Evolutionary conservation across 768 basidiomycete species (phyloP), one percentile per base, ranked within the genome.

Genomic region (Pisolithus sp.): DNA sequence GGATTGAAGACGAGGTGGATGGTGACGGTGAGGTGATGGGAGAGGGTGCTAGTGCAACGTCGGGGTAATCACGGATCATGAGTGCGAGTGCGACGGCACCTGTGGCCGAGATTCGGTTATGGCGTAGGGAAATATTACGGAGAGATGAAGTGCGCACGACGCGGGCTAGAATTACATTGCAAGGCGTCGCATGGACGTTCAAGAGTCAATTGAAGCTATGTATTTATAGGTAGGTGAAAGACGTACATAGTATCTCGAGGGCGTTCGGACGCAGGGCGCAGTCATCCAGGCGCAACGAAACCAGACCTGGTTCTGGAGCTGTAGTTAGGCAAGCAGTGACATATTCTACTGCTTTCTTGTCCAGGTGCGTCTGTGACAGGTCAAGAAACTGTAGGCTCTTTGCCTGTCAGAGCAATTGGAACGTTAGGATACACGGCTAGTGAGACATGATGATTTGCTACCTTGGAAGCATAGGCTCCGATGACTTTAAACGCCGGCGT

Each of bases 21-120:
- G 57, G 53, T 4, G 51, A 18, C 5, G 61, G 54, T 21, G 60
- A 56, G 1, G 54, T 8, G 48, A 58, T 7, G 46, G 49, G 46
- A 6, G 45, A 44, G 30, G 54, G 43, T 0, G 48, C 62, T 26
- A 76, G 72, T 7, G 84, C 78, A 40, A 85, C 76, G 57, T 96
- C 92, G 4, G 92, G 90, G 63, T 97, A 98, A 67, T 99, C 95
- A 48, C 89, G 82, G 56, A 97, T 93, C 91, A 99, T 94, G 48
- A 96, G 77, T 0, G 95, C 93, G 12, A 98, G 76, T 0, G 93
- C 89, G 5, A 98, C 92, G 7, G 88, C 93, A 31, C 93, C 93
- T 0, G 87, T 79, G 0, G 84, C 78, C 31, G 77, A 82, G 60
- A 98, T 96, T 40, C 81, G 81, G 68, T 99, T 98, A 43, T 90